Evolutionary conservation across 352 stramenopile species (phyloP), one percentile per base, ranked within the genome.

Genomic region (Pythium periplocum): DNA sequence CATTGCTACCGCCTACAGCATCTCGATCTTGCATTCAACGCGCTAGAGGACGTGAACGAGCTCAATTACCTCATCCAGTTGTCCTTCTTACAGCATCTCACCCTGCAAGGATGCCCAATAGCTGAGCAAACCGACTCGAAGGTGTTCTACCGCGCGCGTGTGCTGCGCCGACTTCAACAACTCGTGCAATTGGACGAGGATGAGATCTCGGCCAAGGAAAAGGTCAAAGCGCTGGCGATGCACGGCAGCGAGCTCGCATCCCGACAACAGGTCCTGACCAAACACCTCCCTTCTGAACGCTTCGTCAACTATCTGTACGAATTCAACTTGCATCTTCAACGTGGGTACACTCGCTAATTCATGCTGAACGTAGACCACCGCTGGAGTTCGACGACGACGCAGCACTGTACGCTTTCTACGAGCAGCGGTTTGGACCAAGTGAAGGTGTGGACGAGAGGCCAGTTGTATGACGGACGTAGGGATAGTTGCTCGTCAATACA

Each of bases 151-250:
- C 73, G 75, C 7, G 76, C 68, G 36, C 75, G 82, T 39, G 75
- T 89, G 32, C 46, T 92, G 4, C 71, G 78, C 34, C 67, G 82
- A 4, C 60, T 89, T 17, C 63, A 69, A 51, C 78, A 92, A 48
- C 60, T 92, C 32, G 48, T 68, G 6, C 58, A 69, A 31, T 57
- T 92, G 41, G 78, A 90, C 45, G 57, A 61, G 4, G 65, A 89
- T 45, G 48, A 60, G 4, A 69, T 81, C n/a, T 83, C 73, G 1
- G 70, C 73, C 11, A 86, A 80, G 48, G 78, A 90, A 51, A 89
- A 89, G 58, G 69, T 88, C 53, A 92, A 92, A 55, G 77, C 78
- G 26, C 64, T 82, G 9, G 77, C 68, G 12, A 86, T 92, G 73
- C 81, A 92, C 55, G 81, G 81, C 41, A 76, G 72, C 57, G 81